A percentile compares a stretch with the other conserved stretches of the same genome.
Conservation (phyloP, 345 rosid genomes). For the Psidium guajava region DNA sequence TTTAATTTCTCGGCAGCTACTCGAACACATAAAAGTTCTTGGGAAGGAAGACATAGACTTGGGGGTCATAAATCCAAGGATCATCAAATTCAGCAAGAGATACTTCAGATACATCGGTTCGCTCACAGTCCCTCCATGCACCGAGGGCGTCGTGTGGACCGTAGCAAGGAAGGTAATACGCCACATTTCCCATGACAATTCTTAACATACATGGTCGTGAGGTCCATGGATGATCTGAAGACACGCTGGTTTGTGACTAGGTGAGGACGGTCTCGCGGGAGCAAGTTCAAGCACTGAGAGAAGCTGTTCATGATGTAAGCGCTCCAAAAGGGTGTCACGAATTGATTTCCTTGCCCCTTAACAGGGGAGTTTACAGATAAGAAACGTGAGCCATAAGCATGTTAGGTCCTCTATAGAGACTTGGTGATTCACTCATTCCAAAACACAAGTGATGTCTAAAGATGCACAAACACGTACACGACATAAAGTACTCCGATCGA, state of each 20-base stretch:
- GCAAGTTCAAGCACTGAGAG: slow-evolving; percentile 35
- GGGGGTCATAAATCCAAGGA: slow-evolving; percentile 44
- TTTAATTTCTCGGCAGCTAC: slow-evolving; percentile 16
- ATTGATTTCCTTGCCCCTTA: too few relatives aligned
- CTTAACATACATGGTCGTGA: background rate
- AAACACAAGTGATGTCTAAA: too few relatives aligned
- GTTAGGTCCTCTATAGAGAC: too few relatives aligned
- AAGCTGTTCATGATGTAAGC: slow-evolving; percentile 38
- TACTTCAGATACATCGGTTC: slow-evolving; percentile 65
- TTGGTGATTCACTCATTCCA: too few relatives aligned
- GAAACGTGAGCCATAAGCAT: too few relatives aligned
- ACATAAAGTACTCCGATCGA: background rate
- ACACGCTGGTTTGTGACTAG: slow-evolving; percentile 7
- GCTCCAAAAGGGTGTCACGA: too few relatives aligned
- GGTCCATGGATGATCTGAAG: background rate
- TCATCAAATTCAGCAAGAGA: slow-evolving; percentile 32
- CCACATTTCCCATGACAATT: background rate
- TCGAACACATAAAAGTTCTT: slow-evolving; percentile 16
- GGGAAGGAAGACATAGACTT: background rate
- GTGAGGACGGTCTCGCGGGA: slow-evolving; percentile 57
- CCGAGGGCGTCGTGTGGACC: slow-evolving; percentile 71
- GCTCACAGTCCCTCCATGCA: slow-evolving; percentile 68
- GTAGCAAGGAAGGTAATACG: slow-evolving; percentile 26
- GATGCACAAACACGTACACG: background rate
- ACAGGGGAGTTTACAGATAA: too few relatives aligned